These are phyloP conservation scores for Ceratocystis ficicola DNA, from an alignment of 2,329 filamentous ascomycete species.

Conservation along the genomic window DNA sequence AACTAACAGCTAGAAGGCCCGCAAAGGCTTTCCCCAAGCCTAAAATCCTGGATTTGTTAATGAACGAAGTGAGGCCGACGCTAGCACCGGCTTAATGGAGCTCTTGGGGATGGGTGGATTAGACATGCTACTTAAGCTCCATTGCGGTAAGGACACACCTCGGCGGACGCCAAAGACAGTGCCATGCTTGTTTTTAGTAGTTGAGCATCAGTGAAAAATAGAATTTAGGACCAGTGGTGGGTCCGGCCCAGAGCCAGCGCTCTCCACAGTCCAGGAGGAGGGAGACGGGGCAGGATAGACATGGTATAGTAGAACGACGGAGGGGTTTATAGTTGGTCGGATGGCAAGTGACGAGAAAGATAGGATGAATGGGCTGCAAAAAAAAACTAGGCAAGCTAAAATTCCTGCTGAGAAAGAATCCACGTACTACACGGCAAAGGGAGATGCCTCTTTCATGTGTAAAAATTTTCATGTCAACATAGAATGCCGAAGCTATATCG, in stretches of 20 bases:
- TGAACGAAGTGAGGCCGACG: constrained; percentile 9
- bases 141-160: neutral
- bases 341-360: neutral
- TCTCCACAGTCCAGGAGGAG: neutral
- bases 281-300: neutral
- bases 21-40: neutral
- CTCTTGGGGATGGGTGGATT: neutral
- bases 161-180: neutral
- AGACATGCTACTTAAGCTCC: neutral
- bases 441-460: too few relatives aligned
- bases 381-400: too few relatives aligned
- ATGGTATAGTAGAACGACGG: neutral
- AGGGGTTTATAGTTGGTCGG: neutral
- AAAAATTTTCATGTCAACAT: too few relatives aligned
- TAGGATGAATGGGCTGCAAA: neutral
- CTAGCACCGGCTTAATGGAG: constrained; percentile 5
- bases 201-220: neutral
- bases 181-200: neutral
- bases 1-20: constrained; percentile 7
- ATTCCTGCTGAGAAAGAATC: too few relatives aligned
- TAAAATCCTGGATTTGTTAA: neutral
- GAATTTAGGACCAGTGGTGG: neutral
- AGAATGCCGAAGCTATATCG: too few relatives aligned
- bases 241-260: neutral
- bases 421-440: too few relatives aligned